Conservation (phyloP, 1,284 basidiomycete genomes). For the Calocybe gambosa region DNA sequence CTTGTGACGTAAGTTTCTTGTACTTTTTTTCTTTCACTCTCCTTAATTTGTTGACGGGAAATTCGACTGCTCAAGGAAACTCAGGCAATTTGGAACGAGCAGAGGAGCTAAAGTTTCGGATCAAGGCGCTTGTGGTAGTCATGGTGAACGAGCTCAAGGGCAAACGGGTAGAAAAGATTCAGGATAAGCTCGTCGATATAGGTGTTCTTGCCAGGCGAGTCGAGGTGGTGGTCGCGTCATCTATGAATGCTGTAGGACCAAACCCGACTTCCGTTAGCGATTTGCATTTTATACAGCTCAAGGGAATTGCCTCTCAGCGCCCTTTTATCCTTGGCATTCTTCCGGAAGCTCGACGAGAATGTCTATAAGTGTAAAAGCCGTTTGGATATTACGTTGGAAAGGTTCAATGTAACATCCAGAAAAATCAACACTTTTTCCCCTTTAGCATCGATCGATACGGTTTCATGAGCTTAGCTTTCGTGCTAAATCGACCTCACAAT, state of each 20-base stretch:
- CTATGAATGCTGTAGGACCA: no score
- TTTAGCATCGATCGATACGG: no score
- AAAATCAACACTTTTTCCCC: neutral
- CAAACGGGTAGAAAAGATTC: neutral
- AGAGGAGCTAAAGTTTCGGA: neutral
- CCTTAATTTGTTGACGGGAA: neutral
- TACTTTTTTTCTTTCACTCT: neutral
- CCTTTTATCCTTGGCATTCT: slow-evolving; percentile 2
- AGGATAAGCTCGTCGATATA: neutral
- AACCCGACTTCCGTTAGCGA: slow-evolving; percentile 4
- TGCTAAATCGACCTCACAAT: no score
- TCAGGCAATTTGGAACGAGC: slow-evolving; percentile 3
- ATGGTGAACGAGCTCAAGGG: slow-evolving; percentile 3
- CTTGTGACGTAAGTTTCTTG: neutral
- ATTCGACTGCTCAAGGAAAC: neutral
- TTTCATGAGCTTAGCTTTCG: no score
- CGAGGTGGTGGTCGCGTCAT: no score
- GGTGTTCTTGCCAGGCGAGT: neutral
- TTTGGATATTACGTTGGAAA: slow-evolving; percentile 4
- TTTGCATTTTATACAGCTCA: slow-evolving; percentile 8
- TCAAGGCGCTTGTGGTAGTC: neutral
- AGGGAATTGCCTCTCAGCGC: slow-evolving; percentile 6
- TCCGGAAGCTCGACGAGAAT: slow-evolving; percentile 4
- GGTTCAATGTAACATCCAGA: slow-evolving; percentile 6
- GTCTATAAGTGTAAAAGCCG: slow-evolving; percentile 4